These are phyloP conservation scores for Colletotrichum sublineola DNA, from an alignment of 2,329 filamentous ascomycete species.

Conservation along the genomic window DNA sequence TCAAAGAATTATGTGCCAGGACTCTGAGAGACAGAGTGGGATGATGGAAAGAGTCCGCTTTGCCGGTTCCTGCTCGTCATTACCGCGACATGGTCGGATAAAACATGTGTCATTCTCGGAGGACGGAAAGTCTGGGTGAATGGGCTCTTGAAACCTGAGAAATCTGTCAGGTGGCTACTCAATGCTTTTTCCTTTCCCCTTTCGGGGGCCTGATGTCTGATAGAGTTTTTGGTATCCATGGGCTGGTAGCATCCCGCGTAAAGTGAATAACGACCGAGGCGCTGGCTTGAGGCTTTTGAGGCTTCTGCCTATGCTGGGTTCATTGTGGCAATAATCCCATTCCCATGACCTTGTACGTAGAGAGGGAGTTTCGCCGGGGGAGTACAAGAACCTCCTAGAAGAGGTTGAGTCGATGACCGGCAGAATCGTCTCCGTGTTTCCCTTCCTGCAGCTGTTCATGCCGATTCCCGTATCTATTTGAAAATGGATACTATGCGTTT, in stretches of 20 bases:
- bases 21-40: conserved; percentile 1
- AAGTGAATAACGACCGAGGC: neutral
- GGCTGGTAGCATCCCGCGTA: neutral
- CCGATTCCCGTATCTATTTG: neutral
- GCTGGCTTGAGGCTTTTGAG: neutral
- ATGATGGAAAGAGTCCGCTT: neutral
- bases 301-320: neutral
- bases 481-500: neutral
- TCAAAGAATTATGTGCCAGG: neutral
- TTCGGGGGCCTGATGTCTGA: neutral
- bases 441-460: neutral
- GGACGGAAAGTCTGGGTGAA: neutral
- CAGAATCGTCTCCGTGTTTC: neutral
- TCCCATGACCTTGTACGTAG: neutral
- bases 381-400: neutral
- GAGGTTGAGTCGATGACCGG: neutral
- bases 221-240: neutral
- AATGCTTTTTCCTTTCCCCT: neutral
- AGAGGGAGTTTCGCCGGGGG: neutral
- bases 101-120: conserved; percentile 1
- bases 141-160: neutral
- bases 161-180: neutral
- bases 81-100: conserved; percentile 3
- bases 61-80: neutral
- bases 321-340: neutral